Base-by-base conservation (phyloP, 805 yeast species). In the Starmerella apis region DNA sequence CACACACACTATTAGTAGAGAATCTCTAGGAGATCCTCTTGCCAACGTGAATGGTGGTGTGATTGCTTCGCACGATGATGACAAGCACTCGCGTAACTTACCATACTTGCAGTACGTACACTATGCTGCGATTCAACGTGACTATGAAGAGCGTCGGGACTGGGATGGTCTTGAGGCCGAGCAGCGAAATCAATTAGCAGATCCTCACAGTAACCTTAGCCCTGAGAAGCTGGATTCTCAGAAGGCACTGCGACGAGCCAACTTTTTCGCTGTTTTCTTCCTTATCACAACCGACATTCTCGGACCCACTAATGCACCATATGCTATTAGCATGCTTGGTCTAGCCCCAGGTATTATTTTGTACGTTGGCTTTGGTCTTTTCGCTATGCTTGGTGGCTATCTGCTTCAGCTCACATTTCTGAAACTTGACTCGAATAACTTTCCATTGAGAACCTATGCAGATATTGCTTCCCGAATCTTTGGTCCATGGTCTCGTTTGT, bases 231-330 rank as follows among this genome's bases (percentile, higher is more conserved):
- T 58, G 11, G 54, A 56, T 14, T 43, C 59, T 20, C 58, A 55
- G 55, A 48, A 51, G 19, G 45, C 32, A 35, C 50, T 58, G 25
- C 53, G 60, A 1, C 20, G 48, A 2, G 60, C 60, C 18, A 46
- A 49, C 18, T 32, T 39, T 14, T 53, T 49, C 39, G 49, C 55
- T 0, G 73, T 71, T n/a, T 71, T 72, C 61, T 71, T 65, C 57
- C 62, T 73, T 32, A 73, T 72, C 51, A 72, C 77, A 35, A 71
- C 76, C 7, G 76, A 72, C 62, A 71, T 72, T 45, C 63, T 71
- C 36, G 77, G 76, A 23, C 77, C 76, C 18, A 62, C 70, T 11
- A 63, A 67, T 44, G 75, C 76, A 19, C 76, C 76, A 3, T 71
- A 69, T 53, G 71, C 75, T 11, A 62, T 72, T 47, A 58, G 71